Evolutionary conservation across 2,329 filamentous ascomycete species (phyloP).

Genomic region (Amesomyces nigricolor): DNA sequence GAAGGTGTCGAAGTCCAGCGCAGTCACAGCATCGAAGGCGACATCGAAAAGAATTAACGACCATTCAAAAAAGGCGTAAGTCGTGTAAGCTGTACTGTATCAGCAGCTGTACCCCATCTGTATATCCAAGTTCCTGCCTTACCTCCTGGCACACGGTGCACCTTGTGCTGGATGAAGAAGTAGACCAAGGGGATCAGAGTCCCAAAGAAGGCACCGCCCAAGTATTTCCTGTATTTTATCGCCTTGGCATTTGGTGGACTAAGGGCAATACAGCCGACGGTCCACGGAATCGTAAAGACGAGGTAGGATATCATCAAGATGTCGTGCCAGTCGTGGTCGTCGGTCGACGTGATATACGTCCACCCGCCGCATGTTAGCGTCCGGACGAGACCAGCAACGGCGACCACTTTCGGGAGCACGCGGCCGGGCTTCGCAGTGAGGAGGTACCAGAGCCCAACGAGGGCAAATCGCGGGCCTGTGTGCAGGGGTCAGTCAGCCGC

Average conservation of each 20-base stretch:
- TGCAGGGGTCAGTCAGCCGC: slow-evolving; percentile 7
- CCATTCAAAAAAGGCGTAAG: slow-evolving; percentile 98
- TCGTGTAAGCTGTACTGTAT: slow-evolving; percentile 72
- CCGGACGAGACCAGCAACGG: slow-evolving; percentile 73
- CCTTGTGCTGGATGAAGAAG: slow-evolving; percentile 98
- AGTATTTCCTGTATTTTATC: slow-evolving; percentile 80
- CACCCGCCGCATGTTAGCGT: slow-evolving; percentile 94
- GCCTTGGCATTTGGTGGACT: slow-evolving; percentile 80
- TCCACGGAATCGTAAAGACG: slow-evolving; percentile 92
- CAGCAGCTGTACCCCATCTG: not conserved
- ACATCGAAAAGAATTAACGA: slow-evolving; percentile 90
- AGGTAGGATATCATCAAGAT: slow-evolving; percentile 99
- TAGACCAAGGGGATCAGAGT: slow-evolving; percentile 87
- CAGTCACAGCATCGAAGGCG: slow-evolving; percentile 90
- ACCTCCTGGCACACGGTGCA: slow-evolving; percentile 92
- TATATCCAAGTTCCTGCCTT: slow-evolving; percentile 24
- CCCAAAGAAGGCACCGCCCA: slow-evolving; percentile 81
- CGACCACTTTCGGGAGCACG: slow-evolving; percentile 74
- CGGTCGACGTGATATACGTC: slow-evolving; percentile 97
- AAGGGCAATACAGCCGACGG: slow-evolving; percentile 77
- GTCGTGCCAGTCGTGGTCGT: slow-evolving; percentile 98
- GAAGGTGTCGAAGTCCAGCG: slow-evolving; percentile 82
- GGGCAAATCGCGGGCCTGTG: slow-evolving; percentile 77
- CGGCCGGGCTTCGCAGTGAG: slow-evolving; percentile 72
- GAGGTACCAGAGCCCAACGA: slow-evolving; percentile 89